A percentile compares a stretch with the other conserved stretches of the same genome.
Conservation (phyloP, 139 green algal species). For the Coelastrella sp. region DNA sequence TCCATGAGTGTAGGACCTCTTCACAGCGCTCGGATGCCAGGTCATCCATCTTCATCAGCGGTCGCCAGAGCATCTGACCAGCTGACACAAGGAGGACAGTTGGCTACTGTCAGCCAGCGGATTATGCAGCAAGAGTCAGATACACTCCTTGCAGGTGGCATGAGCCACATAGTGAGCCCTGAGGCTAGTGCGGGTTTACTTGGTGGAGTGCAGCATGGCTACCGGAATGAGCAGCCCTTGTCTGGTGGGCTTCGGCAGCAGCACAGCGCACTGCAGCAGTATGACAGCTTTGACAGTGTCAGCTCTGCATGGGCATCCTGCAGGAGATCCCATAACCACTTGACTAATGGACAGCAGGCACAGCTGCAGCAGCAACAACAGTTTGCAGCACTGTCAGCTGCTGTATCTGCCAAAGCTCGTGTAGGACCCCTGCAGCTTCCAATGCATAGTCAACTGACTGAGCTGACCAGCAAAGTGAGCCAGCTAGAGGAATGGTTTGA, state of each 20-base stretch:
- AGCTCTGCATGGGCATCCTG: no score
- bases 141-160: neutral
- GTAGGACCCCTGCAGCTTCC: neutral
- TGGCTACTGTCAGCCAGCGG: neutral
- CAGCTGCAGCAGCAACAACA: neutral
- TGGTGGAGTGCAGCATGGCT: no score
- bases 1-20: constrained; percentile 11
- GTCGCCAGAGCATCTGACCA: constrained; percentile 15
- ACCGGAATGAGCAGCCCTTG: no score
- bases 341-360: no score
- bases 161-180: constrained; percentile 20
- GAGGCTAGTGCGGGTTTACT: constrained; percentile 31
- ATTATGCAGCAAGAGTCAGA: no score
- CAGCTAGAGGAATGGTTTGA: constrained; percentile 45
- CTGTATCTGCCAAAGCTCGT: neutral
- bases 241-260: neutral
- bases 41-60: no score
- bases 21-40: neutral
- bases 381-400: constrained; percentile 19
- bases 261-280: neutral
- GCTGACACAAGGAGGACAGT: neutral
- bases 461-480: constrained; percentile 18
- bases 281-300: neutral
- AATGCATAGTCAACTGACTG: constrained; percentile 8
- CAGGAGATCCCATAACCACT: no score